A percentile compares a stretch with the other conserved stretches of the same genome.
phyloP scores from a whole-genome alignment of 2,329 filamentous ascomycete genomes.

The Talaromyces rugulosus region DNA sequence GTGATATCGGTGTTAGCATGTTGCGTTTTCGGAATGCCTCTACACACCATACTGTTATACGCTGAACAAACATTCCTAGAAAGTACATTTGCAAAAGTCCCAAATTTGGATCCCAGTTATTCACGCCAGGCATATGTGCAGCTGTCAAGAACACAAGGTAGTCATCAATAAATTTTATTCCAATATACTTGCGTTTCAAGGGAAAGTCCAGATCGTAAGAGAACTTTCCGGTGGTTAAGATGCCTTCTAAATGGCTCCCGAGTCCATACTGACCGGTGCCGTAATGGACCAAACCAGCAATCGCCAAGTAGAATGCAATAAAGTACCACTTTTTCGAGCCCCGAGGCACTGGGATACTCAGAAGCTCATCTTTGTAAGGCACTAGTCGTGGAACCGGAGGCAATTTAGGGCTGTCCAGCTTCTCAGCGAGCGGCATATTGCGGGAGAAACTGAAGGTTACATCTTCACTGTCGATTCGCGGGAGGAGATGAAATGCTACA shows the following conservation, averaged over 20 bases:
- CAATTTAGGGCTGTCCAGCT: constrained; percentile 5
- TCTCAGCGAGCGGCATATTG: constrained; percentile 13
- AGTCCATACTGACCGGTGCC: background rate
- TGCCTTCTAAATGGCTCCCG: background rate
- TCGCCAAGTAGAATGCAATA: background rate
- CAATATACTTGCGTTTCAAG: background rate
- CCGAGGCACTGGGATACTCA: background rate
- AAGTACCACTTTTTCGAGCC: background rate
- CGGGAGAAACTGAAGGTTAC: constrained; percentile 12
- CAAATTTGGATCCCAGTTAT: background rate
- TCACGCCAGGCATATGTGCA: background rate
- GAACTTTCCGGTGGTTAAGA: background rate
- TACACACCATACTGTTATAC: background rate
- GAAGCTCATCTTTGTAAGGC: background rate
- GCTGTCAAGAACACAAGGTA: background rate
- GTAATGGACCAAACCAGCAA: background rate
- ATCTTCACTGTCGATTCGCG: constrained; percentile 7
- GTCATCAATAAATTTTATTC: background rate
- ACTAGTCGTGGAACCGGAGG: background rate
- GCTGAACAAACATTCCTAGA: background rate
- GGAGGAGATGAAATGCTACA: background rate
- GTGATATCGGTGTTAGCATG: background rate
- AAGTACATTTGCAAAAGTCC: background rate
- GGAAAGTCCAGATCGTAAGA: background rate
- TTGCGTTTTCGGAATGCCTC: background rate